phyloP scores from a whole-genome alignment of 75 land plant genomes.

The Cunninghamia lanceolata region DNA sequence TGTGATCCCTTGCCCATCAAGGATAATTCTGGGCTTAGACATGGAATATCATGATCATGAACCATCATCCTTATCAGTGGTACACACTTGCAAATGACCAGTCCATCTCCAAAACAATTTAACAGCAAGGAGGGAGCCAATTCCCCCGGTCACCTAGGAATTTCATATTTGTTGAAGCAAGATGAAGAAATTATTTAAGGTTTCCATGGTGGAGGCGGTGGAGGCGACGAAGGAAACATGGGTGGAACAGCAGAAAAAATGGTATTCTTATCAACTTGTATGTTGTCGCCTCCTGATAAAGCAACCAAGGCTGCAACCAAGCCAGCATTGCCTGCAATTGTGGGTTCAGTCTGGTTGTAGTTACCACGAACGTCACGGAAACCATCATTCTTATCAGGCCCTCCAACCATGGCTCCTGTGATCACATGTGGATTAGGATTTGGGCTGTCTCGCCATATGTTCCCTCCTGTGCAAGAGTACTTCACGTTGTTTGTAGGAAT shows the following conservation, averaged over 20 bases:
- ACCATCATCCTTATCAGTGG: background rate
- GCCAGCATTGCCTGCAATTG: conserved; percentile 81
- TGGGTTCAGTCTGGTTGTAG: conserved; percentile 65
- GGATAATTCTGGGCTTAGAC: background rate
- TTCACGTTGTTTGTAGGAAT: conserved; percentile 49
- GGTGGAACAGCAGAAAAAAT: conserved; percentile 85
- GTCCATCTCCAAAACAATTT: background rate
- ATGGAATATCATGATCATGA: background rate
- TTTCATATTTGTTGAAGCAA: too few relatives aligned
- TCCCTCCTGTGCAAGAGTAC: conserved; percentile 63
- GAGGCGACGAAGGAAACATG: conserved; percentile 49
- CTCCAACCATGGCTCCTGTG: conserved; percentile 78
- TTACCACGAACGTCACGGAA: conserved; percentile 48
- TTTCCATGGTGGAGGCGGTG: conserved; percentile 80
- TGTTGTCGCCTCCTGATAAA: conserved; percentile 33
- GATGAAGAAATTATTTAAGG: conserved; percentile 28
- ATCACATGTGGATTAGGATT: conserved; percentile 57
- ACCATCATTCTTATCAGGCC: conserved; percentile 56
- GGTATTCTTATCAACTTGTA: conserved; percentile 58
- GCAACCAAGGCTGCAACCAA: conserved; percentile 77
- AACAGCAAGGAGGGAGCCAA: background rate
- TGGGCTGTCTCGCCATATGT: conserved; percentile 35
- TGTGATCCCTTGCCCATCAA: background rate
- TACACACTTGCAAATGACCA: background rate
- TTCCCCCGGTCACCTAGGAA: background rate